A percentile compares a stretch with the other conserved stretches of the same genome.
Evolutionary conservation across 805 yeast genomes (phyloP).

Genomic region (Sugiyamaella marilandica): DNA sequence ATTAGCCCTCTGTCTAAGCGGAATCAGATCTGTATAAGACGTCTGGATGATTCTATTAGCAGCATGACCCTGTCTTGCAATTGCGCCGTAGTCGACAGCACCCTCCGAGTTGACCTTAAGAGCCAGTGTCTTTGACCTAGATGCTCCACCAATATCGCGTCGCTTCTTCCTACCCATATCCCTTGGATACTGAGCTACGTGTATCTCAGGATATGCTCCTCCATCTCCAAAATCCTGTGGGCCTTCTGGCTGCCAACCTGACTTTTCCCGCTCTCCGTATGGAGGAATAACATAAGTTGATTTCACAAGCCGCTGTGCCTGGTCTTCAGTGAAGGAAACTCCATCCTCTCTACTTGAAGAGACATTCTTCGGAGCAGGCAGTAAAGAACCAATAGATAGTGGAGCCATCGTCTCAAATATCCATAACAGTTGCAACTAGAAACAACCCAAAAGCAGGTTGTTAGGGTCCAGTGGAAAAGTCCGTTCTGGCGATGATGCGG

Average conservation of each 20-base stretch:
- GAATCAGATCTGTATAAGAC: constrained; percentile 54
- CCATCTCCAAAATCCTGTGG: constrained; percentile 32
- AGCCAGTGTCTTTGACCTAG: constrained; percentile 26
- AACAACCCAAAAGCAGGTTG: neutral
- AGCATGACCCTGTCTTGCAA: constrained; percentile 33
- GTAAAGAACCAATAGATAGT: constrained; percentile 14
- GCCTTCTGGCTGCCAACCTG: constrained; percentile 27
- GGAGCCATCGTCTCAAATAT: neutral
- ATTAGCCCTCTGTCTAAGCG: constrained; percentile 47
- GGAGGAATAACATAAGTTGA: constrained; percentile 13
- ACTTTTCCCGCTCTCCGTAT: constrained; percentile 25
- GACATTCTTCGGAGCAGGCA: constrained; percentile 15
- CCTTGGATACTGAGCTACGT: constrained; percentile 32
- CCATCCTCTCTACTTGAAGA: neutral
- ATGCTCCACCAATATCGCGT: constrained; percentile 1
- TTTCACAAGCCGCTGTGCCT: neutral
- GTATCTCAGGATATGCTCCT: constrained; percentile 34
- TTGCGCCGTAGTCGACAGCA: constrained; percentile 29
- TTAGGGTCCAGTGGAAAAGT: constrained; percentile 3
- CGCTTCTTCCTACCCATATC: constrained; percentile 27
- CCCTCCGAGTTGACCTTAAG: constrained; percentile 30
- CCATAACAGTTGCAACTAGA: neutral
- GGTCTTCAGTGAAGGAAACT: neutral
- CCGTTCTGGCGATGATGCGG: neutral
- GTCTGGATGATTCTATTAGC: constrained; percentile 38